Evolutionary conservation across 345 rosid genomes (phyloP).

Genomic region (Eutrema heterophyllum): DNA sequence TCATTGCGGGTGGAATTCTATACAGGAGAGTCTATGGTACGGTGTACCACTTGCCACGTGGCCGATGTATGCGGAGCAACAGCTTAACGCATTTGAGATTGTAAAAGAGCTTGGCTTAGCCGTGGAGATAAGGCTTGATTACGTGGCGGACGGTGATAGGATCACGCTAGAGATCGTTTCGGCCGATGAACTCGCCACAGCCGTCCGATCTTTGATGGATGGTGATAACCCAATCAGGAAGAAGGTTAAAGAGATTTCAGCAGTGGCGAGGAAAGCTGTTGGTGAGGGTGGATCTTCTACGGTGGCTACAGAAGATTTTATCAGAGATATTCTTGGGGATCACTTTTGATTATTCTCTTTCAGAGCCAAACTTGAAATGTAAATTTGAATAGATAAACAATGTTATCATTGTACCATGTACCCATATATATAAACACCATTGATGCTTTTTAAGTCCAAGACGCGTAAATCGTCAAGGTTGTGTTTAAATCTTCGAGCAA

Average conservation of each 20-base stretch:
- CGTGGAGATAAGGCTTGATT: conserved; percentile 46
- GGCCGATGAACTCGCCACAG: conserved; percentile 38
- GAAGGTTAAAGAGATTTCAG: conserved; percentile 34
- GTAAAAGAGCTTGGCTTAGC: conserved; percentile 41
- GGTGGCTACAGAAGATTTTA: conserved; percentile 21
- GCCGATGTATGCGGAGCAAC: conserved; percentile 53
- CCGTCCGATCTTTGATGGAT: conserved; percentile 42
- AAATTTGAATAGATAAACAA: neutral
- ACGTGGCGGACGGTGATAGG: conserved; percentile 27
- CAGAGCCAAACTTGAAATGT: neutral
- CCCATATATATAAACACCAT: no score
- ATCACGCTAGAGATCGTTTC: neutral
- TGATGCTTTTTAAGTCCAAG: no score
- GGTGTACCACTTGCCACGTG: conserved; percentile 45
- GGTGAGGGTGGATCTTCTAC: conserved; percentile 50
- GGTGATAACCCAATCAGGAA: conserved; percentile 8
- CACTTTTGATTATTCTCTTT: neutral
- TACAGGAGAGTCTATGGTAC: conserved; percentile 43
- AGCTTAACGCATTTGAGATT: conserved; percentile 43
- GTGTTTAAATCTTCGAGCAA: no score
- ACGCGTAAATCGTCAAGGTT: no score
- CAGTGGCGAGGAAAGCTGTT: conserved; percentile 27
- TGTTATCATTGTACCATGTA: no score
- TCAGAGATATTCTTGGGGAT: conserved; percentile 25
- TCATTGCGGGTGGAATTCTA: conserved; percentile 62